Evolutionary conservation across 2,329 filamentous ascomycete species (phyloP), one percentile per base, ranked within the genome.

Genomic region (Pseudogymnoascus sp.): DNA sequence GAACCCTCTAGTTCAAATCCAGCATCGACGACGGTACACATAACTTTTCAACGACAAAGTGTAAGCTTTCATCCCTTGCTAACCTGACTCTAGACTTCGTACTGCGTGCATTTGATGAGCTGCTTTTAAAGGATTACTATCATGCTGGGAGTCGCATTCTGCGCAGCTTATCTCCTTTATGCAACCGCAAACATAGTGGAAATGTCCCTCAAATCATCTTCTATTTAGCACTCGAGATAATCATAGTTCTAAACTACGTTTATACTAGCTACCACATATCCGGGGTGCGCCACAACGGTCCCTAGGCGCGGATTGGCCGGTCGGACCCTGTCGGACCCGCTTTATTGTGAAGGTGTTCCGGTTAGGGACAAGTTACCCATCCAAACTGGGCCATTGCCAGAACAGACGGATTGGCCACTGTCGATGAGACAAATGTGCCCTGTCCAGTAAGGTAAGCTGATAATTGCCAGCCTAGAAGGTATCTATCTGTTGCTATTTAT

Each of bases 1-100:
- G 50, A 9, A 60, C 39, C 10, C 63, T 64, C 21, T 54, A 40
- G 29, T 33, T 64, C 31, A 33, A 63, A n/a, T 58, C 50, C 4
- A 9, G 17, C 13, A 58, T 58, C 17, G 21, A 58, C 8, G 24
- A 58, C 2, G 21, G n/a, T 58, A 33, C 50, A 33, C 24, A 5
- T 3, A 24, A 37, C 1, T 31, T 13, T n/a, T 63, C 15, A 17
- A 6, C n/a, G 33, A 31, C 61, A 35, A 62, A n/a, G 35, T 26
- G 24, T 21, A 59, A 35, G 5, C 36, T 15, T 39, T 58, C 59
- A 1, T 62, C 58, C 31, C 13, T 59, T 60, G 1, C 54, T 35
- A 4, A 15, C 59, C 15, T 17, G 1, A 7, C 5, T 37, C 4
- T 58, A n/a, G 1, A 5, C 54, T 24, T 58, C 31, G 8, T 21